Conservation (phyloP, 108 stramenopile species). For the Nitzschia palea region DNA sequence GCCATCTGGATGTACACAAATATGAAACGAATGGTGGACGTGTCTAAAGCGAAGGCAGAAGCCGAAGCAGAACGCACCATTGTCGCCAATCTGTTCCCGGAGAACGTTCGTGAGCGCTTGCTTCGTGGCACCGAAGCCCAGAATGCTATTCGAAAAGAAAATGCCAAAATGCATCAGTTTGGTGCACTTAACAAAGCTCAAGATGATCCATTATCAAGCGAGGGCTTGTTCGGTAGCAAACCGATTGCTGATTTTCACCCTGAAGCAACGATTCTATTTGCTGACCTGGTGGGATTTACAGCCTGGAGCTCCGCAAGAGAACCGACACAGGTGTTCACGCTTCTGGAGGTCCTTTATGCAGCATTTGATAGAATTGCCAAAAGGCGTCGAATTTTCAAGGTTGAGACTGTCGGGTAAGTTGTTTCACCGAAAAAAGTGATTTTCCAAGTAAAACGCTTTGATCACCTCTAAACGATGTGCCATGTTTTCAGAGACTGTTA, state of each 20-base stretch:
- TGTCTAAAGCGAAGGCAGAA: constrained; percentile 6
- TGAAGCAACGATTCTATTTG: constrained; percentile 54
- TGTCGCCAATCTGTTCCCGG: constrained; percentile 14
- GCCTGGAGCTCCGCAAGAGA: constrained; percentile 35
- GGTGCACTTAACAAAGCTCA: background rate
- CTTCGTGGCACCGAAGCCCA: background rate
- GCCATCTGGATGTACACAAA: constrained; percentile 18
- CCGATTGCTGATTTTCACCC: constrained; percentile 26
- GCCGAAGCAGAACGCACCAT: constrained; percentile 13
- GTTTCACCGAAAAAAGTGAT: background rate
- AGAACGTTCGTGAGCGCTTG: constrained; percentile 4
- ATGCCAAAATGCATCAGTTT: background rate
- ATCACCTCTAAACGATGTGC: background rate
- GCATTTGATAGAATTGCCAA: constrained; percentile 49
- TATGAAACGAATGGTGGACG: constrained; percentile 6
- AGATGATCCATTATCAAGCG: background rate
- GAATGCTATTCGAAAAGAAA: background rate
- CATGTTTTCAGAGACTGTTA: constrained; percentile 63
- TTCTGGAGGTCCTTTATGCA: constrained; percentile 43
- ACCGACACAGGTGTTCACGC: constrained; percentile 42
- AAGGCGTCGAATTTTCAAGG: constrained; percentile 43
- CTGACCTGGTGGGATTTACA: constrained; percentile 41
- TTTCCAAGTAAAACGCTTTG: background rate
- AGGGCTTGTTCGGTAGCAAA: constrained; percentile 12
- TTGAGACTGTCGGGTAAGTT: constrained; percentile 23